Conservation (phyloP, 306 rosid species). For the Fragaria nilgerrensis region DNA sequence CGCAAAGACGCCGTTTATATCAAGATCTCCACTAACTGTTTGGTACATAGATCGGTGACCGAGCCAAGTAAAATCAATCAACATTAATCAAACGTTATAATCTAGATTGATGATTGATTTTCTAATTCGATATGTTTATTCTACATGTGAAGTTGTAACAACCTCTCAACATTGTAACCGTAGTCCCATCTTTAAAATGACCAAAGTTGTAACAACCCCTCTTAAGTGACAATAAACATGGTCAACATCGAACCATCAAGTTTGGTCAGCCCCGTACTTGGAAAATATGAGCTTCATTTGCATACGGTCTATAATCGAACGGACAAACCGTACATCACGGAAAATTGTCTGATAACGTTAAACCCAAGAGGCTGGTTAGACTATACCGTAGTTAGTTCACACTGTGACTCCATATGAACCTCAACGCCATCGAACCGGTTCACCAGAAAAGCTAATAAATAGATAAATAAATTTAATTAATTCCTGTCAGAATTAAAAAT, state of each 20-base stretch:
- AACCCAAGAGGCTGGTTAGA: constrained; percentile 24
- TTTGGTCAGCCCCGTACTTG: not conserved
- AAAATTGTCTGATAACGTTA: not conserved
- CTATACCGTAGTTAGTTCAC: constrained; percentile 33
- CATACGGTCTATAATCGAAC: not conserved
- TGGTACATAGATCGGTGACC: not conserved
- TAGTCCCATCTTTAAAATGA: not conserved
- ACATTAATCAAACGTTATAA: not conserved
- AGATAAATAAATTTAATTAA: not conserved
- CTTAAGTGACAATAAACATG: not conserved
- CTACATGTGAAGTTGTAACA: not conserved
- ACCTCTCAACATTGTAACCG: not conserved
- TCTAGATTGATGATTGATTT: no score
- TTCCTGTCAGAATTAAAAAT: not conserved
- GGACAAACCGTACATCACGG: not conserved
- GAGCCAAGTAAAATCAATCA: not conserved
- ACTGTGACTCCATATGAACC: not conserved
- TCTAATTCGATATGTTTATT: no score
- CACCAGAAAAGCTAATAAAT: constrained; percentile 17
- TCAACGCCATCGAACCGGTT: constrained; percentile 16
- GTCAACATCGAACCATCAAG: not conserved
- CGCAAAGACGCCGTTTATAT: rapidly evolving
- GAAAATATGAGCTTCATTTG: not conserved
- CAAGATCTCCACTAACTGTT: no score
- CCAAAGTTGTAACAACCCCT: no score